Conservation (phyloP, 345 rosid species). For the Pugionium cornutum region DNA sequence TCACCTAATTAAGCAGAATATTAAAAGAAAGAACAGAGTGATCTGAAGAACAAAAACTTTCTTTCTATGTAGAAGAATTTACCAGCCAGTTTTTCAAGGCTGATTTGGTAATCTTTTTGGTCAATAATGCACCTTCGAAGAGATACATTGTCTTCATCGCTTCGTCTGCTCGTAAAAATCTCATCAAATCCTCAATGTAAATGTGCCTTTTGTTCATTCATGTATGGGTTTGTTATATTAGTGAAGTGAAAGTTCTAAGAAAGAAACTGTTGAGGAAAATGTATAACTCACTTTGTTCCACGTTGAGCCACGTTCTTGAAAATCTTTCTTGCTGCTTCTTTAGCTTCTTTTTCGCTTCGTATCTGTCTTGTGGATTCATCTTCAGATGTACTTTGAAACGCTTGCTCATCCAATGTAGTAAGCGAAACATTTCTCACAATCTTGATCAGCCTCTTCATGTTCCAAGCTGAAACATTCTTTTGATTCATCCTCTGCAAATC, state of each 20-base stretch:
- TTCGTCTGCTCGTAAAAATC: slow-evolving; percentile 80
- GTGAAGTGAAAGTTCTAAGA: background rate
- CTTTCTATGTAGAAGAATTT: slow-evolving; percentile 69
- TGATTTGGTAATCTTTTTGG: slow-evolving; percentile 56
- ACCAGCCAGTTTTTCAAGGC: slow-evolving; percentile 90
- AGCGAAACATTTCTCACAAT: slow-evolving; percentile 72
- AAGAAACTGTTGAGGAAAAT: background rate
- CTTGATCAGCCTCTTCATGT: slow-evolving; percentile 91
- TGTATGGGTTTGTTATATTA: slow-evolving; percentile 43
- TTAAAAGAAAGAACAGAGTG: slow-evolving; percentile 40
- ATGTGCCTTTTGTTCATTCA: slow-evolving; percentile 61
- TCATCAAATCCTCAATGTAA: slow-evolving; percentile 64
- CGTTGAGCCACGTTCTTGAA: slow-evolving; percentile 67
- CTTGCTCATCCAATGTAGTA: slow-evolving; percentile 79
- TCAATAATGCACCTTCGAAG: slow-evolving; percentile 70
- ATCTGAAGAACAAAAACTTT: slow-evolving; percentile 3
- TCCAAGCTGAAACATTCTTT: slow-evolving; percentile 92
- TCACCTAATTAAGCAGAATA: slow-evolving; percentile 47
- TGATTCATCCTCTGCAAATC: slow-evolving; percentile 69
- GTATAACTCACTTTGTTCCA: slow-evolving; percentile 51
- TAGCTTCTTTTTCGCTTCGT: slow-evolving; percentile 79
- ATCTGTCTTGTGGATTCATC: slow-evolving; percentile 65
- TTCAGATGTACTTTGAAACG: slow-evolving; percentile 42
- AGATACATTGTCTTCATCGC: slow-evolving; percentile 66
- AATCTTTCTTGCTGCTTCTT: slow-evolving; percentile 83